Percentiles rank a stretch among this genome's conserved stretches.
phyloP scores from a whole-genome alignment of 345 rosid species.

The Acer saccharum region DNA sequence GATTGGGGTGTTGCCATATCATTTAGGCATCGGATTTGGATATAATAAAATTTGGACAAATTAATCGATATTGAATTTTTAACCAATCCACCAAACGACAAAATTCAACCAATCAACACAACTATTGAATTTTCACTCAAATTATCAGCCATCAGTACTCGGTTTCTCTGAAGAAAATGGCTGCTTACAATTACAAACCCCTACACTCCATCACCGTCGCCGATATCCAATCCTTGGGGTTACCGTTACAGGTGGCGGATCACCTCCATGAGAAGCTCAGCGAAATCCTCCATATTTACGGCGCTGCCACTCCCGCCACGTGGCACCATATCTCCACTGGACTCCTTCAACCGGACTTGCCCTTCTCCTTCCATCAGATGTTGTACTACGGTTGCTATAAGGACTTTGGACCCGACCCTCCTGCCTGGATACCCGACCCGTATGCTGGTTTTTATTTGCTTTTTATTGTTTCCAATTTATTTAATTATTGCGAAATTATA shows the following conservation, averaged over 20 bases:
- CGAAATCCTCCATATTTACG: conserved; percentile 39
- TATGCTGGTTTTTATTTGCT: conserved; percentile 14
- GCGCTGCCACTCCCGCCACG: conserved; percentile 44
- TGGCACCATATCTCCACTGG: conserved; percentile 61
- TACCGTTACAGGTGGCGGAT: conserved; percentile 38
- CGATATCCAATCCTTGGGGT: conserved; percentile 69
- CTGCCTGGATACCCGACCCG: conserved; percentile 93
- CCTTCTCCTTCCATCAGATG: conserved; percentile 86
- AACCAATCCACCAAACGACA: neutral
- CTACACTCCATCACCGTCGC: conserved; percentile 48
- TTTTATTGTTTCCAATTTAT: neutral
- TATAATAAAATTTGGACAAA: no score
- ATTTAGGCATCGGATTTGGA: no score
- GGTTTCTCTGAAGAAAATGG: conserved; percentile 27
- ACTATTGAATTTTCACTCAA: no score
- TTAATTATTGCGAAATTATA: neutral
- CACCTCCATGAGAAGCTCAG: conserved; percentile 44
- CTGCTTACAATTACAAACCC: conserved; percentile 42
- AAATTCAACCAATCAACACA: neutral
- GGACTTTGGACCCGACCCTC: conserved; percentile 83
- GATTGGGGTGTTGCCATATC: no score
- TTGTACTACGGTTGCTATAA: conserved; percentile 82
- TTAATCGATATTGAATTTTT: no score
- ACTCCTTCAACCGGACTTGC: conserved; percentile 69
- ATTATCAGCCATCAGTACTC: neutral